Evolutionary conservation across 192 early-diverging fungal genomes (phyloP).

Genomic region (Coemansia sp.): DNA sequence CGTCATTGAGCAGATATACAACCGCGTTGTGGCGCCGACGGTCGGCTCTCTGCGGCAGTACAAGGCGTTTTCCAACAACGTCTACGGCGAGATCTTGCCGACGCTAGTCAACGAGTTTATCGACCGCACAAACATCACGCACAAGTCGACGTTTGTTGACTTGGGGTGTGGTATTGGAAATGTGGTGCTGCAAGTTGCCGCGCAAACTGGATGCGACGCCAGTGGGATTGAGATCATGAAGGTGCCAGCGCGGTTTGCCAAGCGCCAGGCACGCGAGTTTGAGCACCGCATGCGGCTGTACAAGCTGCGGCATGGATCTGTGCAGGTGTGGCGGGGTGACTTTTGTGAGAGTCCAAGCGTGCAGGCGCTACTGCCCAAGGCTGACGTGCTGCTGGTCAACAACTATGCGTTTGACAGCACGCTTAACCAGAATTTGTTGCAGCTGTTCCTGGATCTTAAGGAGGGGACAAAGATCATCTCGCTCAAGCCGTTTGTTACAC

Average conservation of each 20-base stretch:
- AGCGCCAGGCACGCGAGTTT: conserved; percentile 83
- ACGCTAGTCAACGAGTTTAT: conserved; percentile 86
- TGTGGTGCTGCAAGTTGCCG: conserved; percentile 94
- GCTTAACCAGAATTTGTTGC: conserved; percentile 81
- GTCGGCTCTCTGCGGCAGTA: conserved; percentile 77
- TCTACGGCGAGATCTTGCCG: conserved; percentile 94
- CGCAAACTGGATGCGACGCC: conserved; percentile 78
- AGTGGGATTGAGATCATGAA: conserved; percentile 94
- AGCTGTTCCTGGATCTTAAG: conserved; percentile 90
- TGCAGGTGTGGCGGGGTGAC: conserved; percentile 78
- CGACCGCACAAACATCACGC: conserved; percentile 63
- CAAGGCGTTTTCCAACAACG: conserved; percentile 89
- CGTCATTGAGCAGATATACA: conserved; percentile 87
- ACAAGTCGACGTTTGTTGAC: conserved; percentile 84
- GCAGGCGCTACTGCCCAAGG: conserved; percentile 68
- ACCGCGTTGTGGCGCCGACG: conserved; percentile 79
- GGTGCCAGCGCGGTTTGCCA: conserved; percentile 78
- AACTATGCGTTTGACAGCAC: conserved; percentile 91
- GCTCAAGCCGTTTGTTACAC: conserved; percentile 81
- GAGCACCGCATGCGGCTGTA: conserved; percentile 75
- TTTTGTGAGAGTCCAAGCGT: conserved; percentile 79
- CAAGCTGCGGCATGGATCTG: conserved; percentile 61
- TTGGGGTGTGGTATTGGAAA: conserved; percentile 96
- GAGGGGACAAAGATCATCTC: conserved; percentile 84
- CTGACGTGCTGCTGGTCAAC: conserved; percentile 95